Evolutionary conservation across 1,284 basidiomycete genomes (phyloP).

Genomic region (Vanrija humicola): DNA sequence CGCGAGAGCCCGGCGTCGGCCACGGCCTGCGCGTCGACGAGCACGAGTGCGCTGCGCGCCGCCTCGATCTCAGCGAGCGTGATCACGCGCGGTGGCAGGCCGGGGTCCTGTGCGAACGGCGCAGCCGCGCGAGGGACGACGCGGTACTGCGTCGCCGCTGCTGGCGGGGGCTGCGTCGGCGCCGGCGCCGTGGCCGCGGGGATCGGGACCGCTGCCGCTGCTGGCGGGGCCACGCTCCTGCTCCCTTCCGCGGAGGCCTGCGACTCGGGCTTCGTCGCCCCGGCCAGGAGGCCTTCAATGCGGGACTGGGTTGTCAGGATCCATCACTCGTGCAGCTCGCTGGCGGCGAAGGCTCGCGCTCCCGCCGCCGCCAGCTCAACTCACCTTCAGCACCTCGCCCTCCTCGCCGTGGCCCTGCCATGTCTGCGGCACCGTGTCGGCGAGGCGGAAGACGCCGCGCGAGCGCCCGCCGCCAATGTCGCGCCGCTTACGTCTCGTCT

Average conservation of each 20-base stretch:
- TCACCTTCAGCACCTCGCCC: constrained; percentile 40
- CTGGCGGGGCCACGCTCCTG: neutral
- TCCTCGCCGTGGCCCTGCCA: constrained; percentile 45
- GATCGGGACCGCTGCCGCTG: neutral
- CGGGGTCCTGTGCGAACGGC: constrained; percentile 11
- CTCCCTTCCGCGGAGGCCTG: neutral
- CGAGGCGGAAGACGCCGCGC: constrained; percentile 47
- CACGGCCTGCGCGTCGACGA: constrained; percentile 47
- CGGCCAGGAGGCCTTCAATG: constrained; percentile 12
- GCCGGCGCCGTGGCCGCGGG: neutral
- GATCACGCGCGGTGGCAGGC: constrained; percentile 33
- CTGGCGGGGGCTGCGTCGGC: neutral
- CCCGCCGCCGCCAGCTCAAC: neutral
- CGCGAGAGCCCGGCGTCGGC: constrained; percentile 2
- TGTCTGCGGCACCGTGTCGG: constrained; percentile 47
- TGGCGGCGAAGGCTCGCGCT: too few species aligned
- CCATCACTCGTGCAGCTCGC: too few species aligned
- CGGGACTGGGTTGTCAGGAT: constrained; percentile 10
- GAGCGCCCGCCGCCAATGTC: constrained; percentile 19
- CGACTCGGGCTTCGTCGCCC: neutral
- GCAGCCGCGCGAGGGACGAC: constrained; percentile 32
- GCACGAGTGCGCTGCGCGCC: constrained; percentile 21
- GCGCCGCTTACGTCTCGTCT: constrained; percentile 24
- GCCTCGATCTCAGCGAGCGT: constrained; percentile 34
- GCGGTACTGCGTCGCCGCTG: constrained; percentile 26